These are phyloP conservation scores for Lichtheimia hyalospora DNA, from an alignment of 371 early-diverging fungal genomes.

Conservation along the genomic window DNA sequence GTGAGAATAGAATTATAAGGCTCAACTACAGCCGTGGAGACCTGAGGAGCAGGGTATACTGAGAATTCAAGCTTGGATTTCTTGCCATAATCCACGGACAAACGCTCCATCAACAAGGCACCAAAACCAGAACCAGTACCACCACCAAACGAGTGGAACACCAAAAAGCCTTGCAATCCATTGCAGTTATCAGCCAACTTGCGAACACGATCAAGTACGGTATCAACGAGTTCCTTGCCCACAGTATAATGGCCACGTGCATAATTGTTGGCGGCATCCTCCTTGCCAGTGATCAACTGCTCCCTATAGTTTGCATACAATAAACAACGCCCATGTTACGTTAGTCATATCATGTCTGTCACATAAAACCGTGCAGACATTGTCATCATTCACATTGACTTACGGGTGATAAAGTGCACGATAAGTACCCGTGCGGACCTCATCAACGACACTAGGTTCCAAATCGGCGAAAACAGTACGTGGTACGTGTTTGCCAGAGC, in stretches of 20 bases:
- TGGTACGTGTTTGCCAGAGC: conserved; percentile 97
- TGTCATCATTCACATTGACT: background rate
- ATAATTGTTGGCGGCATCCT: conserved; percentile 99
- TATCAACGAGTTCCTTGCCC: conserved; percentile 98
- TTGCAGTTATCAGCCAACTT: conserved; percentile 97
- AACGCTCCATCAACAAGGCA: conserved; percentile 93
- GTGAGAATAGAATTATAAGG: conserved; percentile 97
- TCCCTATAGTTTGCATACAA: conserved; percentile 31
- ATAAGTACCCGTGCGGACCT: conserved; percentile 95
- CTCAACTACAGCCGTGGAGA: conserved; percentile 96
- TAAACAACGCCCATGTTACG: background rate
- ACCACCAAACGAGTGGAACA: conserved; percentile 99
- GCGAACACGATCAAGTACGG: conserved; percentile 95
- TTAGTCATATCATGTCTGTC: background rate
- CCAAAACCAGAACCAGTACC: conserved; percentile 99
- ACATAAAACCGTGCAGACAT: too few relatives aligned
- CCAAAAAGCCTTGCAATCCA: conserved; percentile 95
- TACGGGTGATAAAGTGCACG: conserved; percentile 96
- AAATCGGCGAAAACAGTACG: conserved; percentile 98
- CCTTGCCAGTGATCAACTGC: conserved; percentile 97
- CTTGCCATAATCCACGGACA: conserved; percentile 95
- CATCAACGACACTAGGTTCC: conserved; percentile 96
- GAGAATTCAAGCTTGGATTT: conserved; percentile 98
- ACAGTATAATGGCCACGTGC: conserved; percentile 99
- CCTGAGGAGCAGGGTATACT: conserved; percentile 98